These are phyloP conservation scores for Cladosporium phlei DNA, from an alignment of 2,329 filamentous ascomycete species.

Conservation along the genomic window DNA sequence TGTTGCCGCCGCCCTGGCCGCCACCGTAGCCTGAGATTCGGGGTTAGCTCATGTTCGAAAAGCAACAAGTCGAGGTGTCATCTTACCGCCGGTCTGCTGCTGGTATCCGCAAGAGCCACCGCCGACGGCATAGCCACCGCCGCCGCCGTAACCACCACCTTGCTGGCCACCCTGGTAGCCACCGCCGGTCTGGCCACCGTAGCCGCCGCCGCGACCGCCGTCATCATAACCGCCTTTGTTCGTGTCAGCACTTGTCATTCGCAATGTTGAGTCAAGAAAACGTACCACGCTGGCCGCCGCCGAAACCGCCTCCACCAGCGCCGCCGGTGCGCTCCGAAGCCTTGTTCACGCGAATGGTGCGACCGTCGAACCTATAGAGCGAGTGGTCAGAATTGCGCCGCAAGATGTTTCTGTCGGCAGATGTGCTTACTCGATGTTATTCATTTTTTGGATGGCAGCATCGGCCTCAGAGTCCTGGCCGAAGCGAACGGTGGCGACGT, in stretches of 20 bases:
- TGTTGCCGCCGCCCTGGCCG: constrained; percentile 10
- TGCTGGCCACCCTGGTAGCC: constrained; percentile 20
- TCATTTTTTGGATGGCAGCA: constrained; percentile 72
- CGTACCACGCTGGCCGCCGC: constrained; percentile 35
- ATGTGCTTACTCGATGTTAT: constrained; percentile 80
- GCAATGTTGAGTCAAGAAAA: constrained; percentile 3
- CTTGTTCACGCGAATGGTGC: constrained; percentile 91
- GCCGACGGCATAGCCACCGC: constrained; percentile 20
- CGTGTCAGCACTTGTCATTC: constrained; percentile 12
- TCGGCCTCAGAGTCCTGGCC: constrained; percentile 70
- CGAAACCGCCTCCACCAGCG: constrained; percentile 45
- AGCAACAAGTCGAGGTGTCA: not conserved
- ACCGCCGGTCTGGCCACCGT: constrained; percentile 26
- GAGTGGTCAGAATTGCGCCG: constrained; percentile 11
- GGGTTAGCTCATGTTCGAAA: not conserved
- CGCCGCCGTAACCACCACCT: constrained; percentile 21
- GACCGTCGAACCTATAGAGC: constrained; percentile 74
- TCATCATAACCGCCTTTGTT: constrained; percentile 30
- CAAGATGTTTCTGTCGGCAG: not conserved
- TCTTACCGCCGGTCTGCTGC: constrained; percentile 9
- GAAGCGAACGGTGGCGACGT: constrained; percentile 95
- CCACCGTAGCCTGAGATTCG: constrained; percentile 3
- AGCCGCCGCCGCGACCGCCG: constrained; percentile 22
- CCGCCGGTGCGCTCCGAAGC: constrained; percentile 74
- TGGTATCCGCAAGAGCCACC: constrained; percentile 19